These are phyloP conservation scores for Fistulifera solaris DNA, from an alignment of 108 stramenopile genomes.

Conservation along the genomic window DNA sequence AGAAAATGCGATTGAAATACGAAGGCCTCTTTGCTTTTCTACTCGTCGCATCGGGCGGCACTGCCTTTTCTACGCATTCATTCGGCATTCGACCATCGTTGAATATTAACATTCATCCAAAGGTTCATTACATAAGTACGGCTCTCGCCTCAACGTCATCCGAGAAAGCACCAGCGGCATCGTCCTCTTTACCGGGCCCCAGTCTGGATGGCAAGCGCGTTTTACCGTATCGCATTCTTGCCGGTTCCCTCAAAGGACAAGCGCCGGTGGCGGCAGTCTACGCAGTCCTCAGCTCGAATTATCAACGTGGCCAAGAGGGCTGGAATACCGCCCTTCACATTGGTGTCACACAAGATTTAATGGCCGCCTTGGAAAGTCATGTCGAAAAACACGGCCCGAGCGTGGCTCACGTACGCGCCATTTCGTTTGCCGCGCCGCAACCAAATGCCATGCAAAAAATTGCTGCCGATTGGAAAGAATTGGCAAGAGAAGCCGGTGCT, in stretches of 20 bases:
- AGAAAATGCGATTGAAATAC: too few species aligned
- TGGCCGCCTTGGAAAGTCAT: conserved; percentile 14
- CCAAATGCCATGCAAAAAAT: conserved; percentile 70
- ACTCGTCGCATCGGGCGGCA: too few species aligned
- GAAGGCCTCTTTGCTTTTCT: too few species aligned
- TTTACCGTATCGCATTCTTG: conserved; percentile 47
- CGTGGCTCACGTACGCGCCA: conserved; percentile 58
- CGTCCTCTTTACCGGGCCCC: conserved; percentile 26
- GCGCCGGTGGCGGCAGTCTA: conserved; percentile 59
- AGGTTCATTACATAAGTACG: too few species aligned
- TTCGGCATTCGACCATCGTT: too few species aligned
- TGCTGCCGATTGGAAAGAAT: conserved; percentile 47
- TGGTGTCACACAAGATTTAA: conserved; percentile 56
- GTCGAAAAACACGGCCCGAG: conserved; percentile 10
- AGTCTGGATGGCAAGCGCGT: conserved; percentile 65
- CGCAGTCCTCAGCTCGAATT: conserved; percentile 51
- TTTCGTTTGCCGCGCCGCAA: conserved; percentile 66
- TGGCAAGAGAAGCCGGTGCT: conserved; percentile 40
- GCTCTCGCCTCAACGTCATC: too few species aligned
- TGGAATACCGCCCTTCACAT: conserved; percentile 62
- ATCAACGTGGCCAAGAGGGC: conserved; percentile 50
- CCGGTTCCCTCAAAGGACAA: conserved; percentile 44
- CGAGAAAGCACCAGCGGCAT: too few species aligned
- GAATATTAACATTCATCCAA: too few species aligned
- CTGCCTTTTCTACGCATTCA: too few species aligned